Percentiles rank a stretch among this genome's conserved stretches.
phyloP scores from a whole-genome alignment of 352 stramenopile genomes.

The Detonula confervacea region DNA sequence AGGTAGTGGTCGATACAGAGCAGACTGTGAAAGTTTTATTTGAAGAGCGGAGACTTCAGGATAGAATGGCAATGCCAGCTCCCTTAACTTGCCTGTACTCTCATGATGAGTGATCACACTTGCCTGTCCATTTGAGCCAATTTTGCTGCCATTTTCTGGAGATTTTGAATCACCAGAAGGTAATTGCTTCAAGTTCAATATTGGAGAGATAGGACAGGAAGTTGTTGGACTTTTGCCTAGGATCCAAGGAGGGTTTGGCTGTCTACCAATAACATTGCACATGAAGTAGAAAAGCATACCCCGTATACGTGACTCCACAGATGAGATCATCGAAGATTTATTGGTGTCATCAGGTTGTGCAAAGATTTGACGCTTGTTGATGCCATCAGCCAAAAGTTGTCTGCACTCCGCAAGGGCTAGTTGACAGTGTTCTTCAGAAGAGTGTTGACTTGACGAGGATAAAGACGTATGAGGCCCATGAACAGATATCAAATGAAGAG shows the following conservation, averaged over 20 bases:
- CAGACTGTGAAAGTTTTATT: constrained; percentile 33
- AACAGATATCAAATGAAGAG: constrained; percentile 31
- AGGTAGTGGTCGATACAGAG: constrained; percentile 33
- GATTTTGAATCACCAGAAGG: not conserved
- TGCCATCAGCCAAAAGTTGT: constrained; percentile 18
- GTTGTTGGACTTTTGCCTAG: constrained; percentile 5
- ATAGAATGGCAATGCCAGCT: constrained; percentile 48
- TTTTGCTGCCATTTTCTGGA: not conserved
- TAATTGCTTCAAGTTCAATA: constrained; percentile 38
- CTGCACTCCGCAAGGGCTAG: constrained; percentile 20
- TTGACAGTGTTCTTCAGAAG: not conserved
- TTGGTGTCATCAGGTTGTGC: not conserved
- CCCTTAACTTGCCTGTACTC: constrained; percentile 23
- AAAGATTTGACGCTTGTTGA: constrained; percentile 9
- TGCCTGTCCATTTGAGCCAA: not conserved
- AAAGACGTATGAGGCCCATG: constrained; percentile 14
- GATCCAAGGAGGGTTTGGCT: constrained; percentile 28
- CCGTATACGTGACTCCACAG: constrained; percentile 18
- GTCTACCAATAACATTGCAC: constrained; percentile 18
- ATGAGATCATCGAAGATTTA: constrained; percentile 8
- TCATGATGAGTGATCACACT: not conserved
- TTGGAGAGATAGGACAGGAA: not conserved
- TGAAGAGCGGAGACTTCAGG: constrained; percentile 12
- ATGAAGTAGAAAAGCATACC: constrained; percentile 15
- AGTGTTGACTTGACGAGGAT: not conserved